Evolutionary conservation across 306 rosid genomes (phyloP).

Genomic region (Cucurbita ficifolia): DNA sequence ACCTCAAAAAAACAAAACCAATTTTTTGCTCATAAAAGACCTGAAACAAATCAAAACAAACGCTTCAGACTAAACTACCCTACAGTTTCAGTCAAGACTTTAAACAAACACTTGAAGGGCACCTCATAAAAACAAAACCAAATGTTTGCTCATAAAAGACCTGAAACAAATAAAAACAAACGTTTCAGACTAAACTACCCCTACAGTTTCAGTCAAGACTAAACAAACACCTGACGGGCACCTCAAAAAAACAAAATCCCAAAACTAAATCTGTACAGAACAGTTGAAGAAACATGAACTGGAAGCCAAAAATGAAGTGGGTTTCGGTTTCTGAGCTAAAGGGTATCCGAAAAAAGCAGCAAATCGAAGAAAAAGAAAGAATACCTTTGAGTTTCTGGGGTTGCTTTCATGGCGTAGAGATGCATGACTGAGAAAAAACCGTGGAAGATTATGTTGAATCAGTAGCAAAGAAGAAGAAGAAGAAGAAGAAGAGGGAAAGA

Average conservation of each 20-base stretch:
- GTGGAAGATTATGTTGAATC: too few relatives aligned
- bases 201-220: neutral
- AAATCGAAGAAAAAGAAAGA: neutral
- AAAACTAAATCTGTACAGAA: neutral
- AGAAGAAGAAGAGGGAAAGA: neutral
- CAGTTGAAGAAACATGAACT: neutral
- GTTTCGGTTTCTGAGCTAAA: neutral
- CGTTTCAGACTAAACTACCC: neutral
- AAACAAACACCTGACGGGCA: neutral
- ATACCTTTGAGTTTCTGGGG: neutral
- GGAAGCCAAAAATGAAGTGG: neutral
- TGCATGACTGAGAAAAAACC: neutral
- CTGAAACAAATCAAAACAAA: conserved; percentile 11
- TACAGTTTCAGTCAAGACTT: neutral
- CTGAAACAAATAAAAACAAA: conserved; percentile 11
- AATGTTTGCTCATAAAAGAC: conserved; percentile 38
- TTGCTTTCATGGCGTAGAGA: conserved; percentile 2
- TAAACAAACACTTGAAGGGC: neutral
- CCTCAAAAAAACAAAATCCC: neutral
- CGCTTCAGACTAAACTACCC: neutral
- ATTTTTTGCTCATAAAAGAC: conserved; percentile 37
- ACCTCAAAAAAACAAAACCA: neutral
- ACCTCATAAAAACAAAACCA: neutral
- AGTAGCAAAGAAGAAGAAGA: neutral
- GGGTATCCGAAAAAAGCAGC: neutral